phyloP scores from a whole-genome alignment of 306 rosid species.

The Elaeagnus macrophylla region DNA sequence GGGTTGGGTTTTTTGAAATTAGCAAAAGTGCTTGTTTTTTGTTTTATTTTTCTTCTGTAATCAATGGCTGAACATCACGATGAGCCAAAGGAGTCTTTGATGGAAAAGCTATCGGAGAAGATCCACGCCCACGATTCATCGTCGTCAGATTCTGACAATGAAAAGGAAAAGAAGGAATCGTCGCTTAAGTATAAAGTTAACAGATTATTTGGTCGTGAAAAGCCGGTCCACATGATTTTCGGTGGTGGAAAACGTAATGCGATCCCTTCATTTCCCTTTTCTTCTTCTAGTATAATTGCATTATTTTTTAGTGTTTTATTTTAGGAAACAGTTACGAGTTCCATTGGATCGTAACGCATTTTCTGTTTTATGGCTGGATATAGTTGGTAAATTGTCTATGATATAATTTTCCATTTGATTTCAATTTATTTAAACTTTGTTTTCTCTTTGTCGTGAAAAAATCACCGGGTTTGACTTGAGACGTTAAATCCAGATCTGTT shows the following conservation, averaged over 20 bases:
- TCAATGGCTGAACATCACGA: constrained; percentile 45
- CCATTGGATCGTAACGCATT: neutral
- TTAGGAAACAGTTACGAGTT: neutral
- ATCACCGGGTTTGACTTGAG: no score
- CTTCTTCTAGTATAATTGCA: neutral
- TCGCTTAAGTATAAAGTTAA: constrained; percentile 44
- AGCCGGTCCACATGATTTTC: constrained; percentile 63
- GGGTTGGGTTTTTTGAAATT: neutral
- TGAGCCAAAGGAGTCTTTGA: constrained; percentile 39
- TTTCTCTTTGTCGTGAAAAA: no score
- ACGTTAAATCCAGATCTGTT: no score
- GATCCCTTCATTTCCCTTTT: neutral
- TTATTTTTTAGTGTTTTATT: neutral
- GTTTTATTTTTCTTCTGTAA: neutral
- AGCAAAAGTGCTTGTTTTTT: constrained; percentile 10
- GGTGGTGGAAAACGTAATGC: constrained; percentile 94
- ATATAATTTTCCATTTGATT: no score
- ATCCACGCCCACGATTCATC: constrained; percentile 57
- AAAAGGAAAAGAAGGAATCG: constrained; percentile 16
- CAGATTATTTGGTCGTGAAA: constrained; percentile 87
- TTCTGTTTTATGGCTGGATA: neutral
- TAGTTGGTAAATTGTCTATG: no score
- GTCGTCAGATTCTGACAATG: constrained; percentile 59
- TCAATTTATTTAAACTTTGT: no score
- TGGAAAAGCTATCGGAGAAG: constrained; percentile 67